Base-by-base conservation (phyloP, 768 basidiomycete genomes). In the Mycena leptocephala region DNA sequence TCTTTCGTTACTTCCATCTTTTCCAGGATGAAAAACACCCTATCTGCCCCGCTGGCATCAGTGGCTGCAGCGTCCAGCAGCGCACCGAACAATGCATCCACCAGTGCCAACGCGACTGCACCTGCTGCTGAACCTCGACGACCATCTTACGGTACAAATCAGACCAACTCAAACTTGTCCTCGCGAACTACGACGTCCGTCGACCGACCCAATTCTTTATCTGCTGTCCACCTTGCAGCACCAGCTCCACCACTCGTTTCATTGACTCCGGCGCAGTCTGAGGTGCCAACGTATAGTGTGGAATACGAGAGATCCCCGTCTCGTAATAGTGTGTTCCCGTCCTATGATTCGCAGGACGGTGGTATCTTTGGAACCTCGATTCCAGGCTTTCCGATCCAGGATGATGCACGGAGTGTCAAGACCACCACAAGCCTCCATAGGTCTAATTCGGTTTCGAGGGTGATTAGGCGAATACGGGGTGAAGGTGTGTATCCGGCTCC, bases 351-450 rank as follows among this genome's bases (percentile, higher is more conserved):
- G 26, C 84, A 87, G 66, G 93, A 94, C 67, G 88, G 90, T 41
- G 87, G 87, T 20, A 84, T 88, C 3, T 92, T 94, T 83, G 93
- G 93, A 22, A 94, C 93, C 2, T 90, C 93, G 28, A 97, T 98
- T 41, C 97, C 97, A 43, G 97, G 97, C 0, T 98, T 98, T 79
- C 95, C 97, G 3, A 95, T 98, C 11, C 94, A 92, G 71, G 97
- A 98, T 80, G 97, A 98, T 83, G 93, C 96, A 30, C 90, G 96
- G 65, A 97, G 97, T 81, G 91, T 97, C 80, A 92, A 93, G 79
- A 97, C 95, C 9, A 86, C 92, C 28, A 87, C 88, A 11, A 95
- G 94, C 81, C 81, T 93, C 53, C 94, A 95, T 78, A 88, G 93
- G 77, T 94, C 94, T 8, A 93, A 90, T 26, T 97, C 96, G 13